These are phyloP conservation scores for Rhizopogon vulgaris DNA, from an alignment of 768 basidiomycete species.

Conservation along the genomic window DNA sequence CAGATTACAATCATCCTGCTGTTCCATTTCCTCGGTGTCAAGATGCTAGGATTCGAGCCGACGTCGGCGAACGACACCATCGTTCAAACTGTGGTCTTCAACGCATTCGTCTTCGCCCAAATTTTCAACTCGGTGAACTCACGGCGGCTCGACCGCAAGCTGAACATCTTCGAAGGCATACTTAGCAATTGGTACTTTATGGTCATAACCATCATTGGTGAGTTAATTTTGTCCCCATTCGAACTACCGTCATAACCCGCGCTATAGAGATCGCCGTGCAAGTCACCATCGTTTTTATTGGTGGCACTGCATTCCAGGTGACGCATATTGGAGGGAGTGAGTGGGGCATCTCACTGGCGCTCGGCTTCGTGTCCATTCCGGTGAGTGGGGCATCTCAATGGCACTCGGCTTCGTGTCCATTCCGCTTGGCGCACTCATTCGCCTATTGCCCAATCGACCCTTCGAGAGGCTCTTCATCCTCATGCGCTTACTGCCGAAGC, in stretches of 20 bases:
- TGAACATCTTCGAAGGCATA: conserved; percentile 89
- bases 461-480: conserved; percentile 58
- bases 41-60: conserved; percentile 58
- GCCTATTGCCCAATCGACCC: conserved; percentile 73
- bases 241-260: conserved; percentile 3
- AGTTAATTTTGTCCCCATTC: conserved; percentile 14
- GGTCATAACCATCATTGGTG: conserved; percentile 78
- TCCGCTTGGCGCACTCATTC: conserved; percentile 79
- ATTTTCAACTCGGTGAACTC: conserved; percentile 96
- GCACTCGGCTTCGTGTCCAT: conserved; percentile 83
- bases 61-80: conserved; percentile 31
- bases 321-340: conserved; percentile 71
- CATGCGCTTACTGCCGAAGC: conserved; percentile 55
- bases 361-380: conserved; percentile 80
- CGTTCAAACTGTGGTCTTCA: conserved; percentile 90
- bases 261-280: conserved; percentile 78
- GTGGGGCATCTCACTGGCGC: conserved; percentile 89
- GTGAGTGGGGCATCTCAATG: conserved; percentile 91
- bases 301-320: conserved; percentile 89
- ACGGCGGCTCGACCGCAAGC: conserved; percentile 73
- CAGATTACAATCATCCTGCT: conserved; percentile 79
- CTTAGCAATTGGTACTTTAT: conserved; percentile 79
- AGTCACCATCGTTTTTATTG: conserved; percentile 84
- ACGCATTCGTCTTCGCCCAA: conserved; percentile 96
- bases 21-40: conserved; percentile 79